Base-by-base conservation (phyloP, 345 rosid species). In the Lagerstroemia speciosa region DNA sequence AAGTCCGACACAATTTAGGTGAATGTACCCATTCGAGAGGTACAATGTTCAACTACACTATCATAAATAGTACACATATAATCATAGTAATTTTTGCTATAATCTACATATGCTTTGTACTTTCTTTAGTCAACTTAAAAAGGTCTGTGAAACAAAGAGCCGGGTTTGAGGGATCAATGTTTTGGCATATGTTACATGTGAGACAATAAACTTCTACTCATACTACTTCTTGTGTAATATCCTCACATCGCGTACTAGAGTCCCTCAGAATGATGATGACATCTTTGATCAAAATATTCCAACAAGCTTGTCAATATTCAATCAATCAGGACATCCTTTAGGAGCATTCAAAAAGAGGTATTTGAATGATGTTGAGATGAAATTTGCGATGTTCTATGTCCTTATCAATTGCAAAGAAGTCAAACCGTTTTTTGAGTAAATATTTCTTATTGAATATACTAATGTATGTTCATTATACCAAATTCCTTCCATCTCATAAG, bases 1-100 rank as follows among this genome's bases (percentile, higher is more conserved):
- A 1, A 27, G 61, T 17, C 61, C 26, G 2, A 3, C 22, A 27
- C 26, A 55, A 55, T 55, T 17, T 55, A 22, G 61, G 11, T 55
- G 27, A 22, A 3, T 60, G 64, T 5, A 26, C 11, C 34, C 32
- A 14, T 60, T 93, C 9, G 92, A 90, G 0, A 90, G 97, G 97
- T 50, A 50, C 3, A 24, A 14, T 19, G 6, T 48, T 2, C 2
- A 36, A 12, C 24, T 14, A 50, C 24, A 41, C 19, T 22, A 2
- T 14, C 16, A 14, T 50, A 5, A 12, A 22, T 2, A 6, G 3
- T 45, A 45, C 2, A 5, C 8, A 17, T 50, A 5, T 17, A 36
- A 5, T 9, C 19, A 50, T 22, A 50, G 19, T 1, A 17, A 50
- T 19, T 5, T 50, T 50, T 1, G 1, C 19, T 50, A 3, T 50